These are phyloP conservation scores for Colletotrichum sublineola DNA, from an alignment of 2,329 filamentous ascomycete species.

Conservation along the genomic window DNA sequence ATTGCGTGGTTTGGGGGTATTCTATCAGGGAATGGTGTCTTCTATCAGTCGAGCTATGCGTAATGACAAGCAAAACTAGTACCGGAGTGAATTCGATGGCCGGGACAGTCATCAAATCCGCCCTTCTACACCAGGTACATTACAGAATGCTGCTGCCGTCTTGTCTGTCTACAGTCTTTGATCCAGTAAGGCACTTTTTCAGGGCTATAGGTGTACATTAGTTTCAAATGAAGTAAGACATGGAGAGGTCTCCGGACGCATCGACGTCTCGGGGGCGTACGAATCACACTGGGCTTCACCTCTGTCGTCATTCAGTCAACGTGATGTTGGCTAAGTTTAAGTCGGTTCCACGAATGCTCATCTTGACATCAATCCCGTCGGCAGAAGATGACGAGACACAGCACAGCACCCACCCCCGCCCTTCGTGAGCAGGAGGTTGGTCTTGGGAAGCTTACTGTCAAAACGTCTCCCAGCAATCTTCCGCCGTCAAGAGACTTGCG, in stretches of 20 bases:
- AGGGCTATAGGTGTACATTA: neutral
- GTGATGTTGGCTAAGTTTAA: neutral
- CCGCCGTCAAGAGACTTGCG: neutral
- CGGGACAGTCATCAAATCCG: neutral
- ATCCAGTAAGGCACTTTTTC: neutral
- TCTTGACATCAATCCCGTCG: neutral
- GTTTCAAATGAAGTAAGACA: too few species aligned
- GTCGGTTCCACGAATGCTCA: neutral
- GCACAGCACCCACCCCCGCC: neutral
- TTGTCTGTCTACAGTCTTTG: neutral
- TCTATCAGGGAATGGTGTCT: neutral
- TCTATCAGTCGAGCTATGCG: neutral
- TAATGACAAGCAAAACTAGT: neutral
- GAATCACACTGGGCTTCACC: neutral
- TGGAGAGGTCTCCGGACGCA: neutral
- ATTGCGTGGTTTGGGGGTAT: neutral
- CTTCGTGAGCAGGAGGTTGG: neutral
- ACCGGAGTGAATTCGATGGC: neutral
- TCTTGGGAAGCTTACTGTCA: neutral
- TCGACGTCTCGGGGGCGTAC: neutral
- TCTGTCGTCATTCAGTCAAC: neutral
- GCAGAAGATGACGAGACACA: neutral
- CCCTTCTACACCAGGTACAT: neutral
- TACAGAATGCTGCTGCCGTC: neutral
- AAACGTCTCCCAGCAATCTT: neutral